Base-by-base conservation (phyloP, 1,284 basidiomycete species). In the Stygiomarasmius scandens region DNA sequence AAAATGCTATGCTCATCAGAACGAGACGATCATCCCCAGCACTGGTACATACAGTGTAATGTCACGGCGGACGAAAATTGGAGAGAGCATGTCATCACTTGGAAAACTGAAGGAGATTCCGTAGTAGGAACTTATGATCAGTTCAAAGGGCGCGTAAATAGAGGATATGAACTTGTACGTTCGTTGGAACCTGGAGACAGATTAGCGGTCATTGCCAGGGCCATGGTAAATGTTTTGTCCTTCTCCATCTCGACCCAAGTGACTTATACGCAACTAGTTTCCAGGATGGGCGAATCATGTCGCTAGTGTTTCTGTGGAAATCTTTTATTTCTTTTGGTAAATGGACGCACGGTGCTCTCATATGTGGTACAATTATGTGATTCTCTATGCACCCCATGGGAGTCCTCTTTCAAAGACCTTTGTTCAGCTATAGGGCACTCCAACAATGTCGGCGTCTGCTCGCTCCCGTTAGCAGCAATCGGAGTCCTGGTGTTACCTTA, bases 251-350 rank as follows among this genome's bases (percentile, higher is more conserved):
- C 16, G 12, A 25, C 14, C 23, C 23, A 22, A 20, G 25, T 9
- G 22, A 41, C 25, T 22, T 23, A 38, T n/a, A 2, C 10, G n/a
- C 38, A 9, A 32, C 5, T 46, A 73, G 71, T 70, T 64, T 58
- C 69, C 66, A 12, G 62, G 63, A 8, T 73, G 71, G 71, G 41
- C 10, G 14, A 72, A 72, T 55, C 51, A 64, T 46, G 57, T 71
- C 16, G 27, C 47, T 25, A 44, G 41, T 32, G 66, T 59, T 27
- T 58, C 61, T 14, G 53, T 69, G 20, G 61, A 67, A 29, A 58
- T 70, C 11, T 62, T 62, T 10, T 61, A 61, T 52, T 58, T 48
- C 20, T 22, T 49, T 20, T 56, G 24, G 38, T 41, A 41, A 14
- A 34, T 8, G 32, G 32, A 14, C 14, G 8, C 14, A 14, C 14